A percentile compares a stretch with the other conserved stretches of the same genome.
These are phyloP conservation scores for Clitopilus passeckerianus DNA, from an alignment of 768 basidiomycete species.

Conservation along the genomic window DNA sequence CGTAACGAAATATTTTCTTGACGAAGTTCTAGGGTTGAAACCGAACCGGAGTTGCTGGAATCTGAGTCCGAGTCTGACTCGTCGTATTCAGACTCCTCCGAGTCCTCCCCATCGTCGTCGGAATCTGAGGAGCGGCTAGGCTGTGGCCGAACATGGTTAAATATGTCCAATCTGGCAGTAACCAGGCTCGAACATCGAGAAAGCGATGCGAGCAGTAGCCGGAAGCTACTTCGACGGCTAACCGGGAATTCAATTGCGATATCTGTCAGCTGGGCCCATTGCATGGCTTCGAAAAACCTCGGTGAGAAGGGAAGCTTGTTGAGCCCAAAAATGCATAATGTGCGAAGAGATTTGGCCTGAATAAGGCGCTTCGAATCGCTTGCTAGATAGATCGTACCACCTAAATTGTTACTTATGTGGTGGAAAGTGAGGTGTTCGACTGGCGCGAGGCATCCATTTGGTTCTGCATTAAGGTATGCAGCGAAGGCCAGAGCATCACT, in stretches of 20 bases:
- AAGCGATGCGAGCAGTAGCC: neutral
- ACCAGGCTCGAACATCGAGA: neutral
- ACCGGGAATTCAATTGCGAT: neutral
- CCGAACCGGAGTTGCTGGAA: neutral
- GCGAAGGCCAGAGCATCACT: too few relatives aligned
- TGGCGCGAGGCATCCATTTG: too few relatives aligned
- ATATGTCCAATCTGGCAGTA: neutral
- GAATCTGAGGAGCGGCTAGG: too few relatives aligned
- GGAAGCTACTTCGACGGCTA: neutral
- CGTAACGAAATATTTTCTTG: too few relatives aligned
- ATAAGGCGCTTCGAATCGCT: neutral
- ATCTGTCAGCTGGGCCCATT: neutral
- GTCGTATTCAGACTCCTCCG: neutral
- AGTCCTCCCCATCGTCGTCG: too few relatives aligned
- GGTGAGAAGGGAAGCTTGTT: neutral
- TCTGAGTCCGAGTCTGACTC: neutral
- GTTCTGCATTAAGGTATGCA: too few relatives aligned
- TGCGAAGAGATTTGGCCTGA: neutral
- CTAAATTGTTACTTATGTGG: too few relatives aligned
- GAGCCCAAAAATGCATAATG: neutral
- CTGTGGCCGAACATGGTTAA: neutral
- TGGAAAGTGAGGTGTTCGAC: too few relatives aligned
- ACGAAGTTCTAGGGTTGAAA: too few relatives aligned
- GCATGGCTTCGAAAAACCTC: neutral
- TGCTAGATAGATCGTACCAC: neutral